Base-by-base conservation (phyloP, 192 early-diverging fungal species). In the Spizellomyces punctatus region DNA sequence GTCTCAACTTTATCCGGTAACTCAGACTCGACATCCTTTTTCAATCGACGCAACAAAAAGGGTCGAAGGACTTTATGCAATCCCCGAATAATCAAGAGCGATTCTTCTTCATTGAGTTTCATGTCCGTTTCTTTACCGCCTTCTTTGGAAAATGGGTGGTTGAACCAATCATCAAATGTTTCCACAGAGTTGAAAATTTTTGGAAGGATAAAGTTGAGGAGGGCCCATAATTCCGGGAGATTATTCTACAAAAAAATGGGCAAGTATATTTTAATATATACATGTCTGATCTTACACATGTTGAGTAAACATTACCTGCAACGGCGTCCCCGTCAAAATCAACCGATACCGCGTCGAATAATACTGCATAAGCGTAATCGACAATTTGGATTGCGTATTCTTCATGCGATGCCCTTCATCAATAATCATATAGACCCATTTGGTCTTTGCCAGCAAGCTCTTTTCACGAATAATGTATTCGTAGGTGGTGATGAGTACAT, bases 361-460 rank as follows among this genome's bases (percentile, higher is more conserved):
- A 78, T 90, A 89, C 77, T 95, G 92, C 44, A 92, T 90, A 74
- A 99, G 79, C 43, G 92, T 95, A 10, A 81, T 78, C 19, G 93
- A 91, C 44, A 99, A 85, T 72, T 94, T 95, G 17, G 93, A 93
- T 46, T 94, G 82, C 49, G 91, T 78, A 76, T 98, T 99, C 83
- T 99, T 99, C 93, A 99, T 95, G 65, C 98, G 92, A 79, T 99
- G 98, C 67, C 98, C 98, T 78, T 99, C 98, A 74, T 99, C 98
- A 70, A 98, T 94, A 74, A 99, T 97, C 86, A 96, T 91, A 82
- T 98, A 91, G 10, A 98, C 88, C 98, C 98, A 99, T 77, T 94
- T 95, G 70, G 94, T 85, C 77, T 93, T 95, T 72, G 88, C 83
- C 19, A 98, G 82, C n/a, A 94, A 75, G 1, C 92, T 86, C 58